These are phyloP conservation scores for Talaromyces sp. DNA, from an alignment of 2,329 filamentous ascomycete species.

Conservation along the genomic window DNA sequence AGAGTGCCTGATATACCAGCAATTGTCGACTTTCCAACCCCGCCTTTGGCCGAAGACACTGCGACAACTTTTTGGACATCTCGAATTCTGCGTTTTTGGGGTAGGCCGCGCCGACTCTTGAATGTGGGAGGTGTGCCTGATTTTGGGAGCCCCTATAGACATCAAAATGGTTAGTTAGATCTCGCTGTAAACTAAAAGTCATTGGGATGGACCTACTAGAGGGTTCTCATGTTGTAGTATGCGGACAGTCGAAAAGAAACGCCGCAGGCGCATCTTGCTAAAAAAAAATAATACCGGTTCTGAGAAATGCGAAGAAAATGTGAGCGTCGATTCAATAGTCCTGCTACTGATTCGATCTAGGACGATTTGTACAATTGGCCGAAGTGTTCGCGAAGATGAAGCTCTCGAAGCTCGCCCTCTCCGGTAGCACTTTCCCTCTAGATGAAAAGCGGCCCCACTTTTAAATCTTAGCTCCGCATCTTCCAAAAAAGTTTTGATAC, in stretches of 20 bases:
- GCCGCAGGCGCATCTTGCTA: conserved; percentile 35
- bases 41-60: conserved; percentile 95
- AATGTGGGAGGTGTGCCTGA: conserved; percentile 65
- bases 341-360: not conserved
- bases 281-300: not conserved
- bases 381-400: not conserved
- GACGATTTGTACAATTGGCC: not conserved
- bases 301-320: not conserved
- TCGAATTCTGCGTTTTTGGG: conserved; percentile 72
- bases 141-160: conserved; percentile 71
- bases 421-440: conserved; percentile 15
- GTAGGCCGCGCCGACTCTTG: conserved; percentile 73
- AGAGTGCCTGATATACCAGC: conserved; percentile 55
- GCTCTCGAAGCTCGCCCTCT: not conserved
- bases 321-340: not conserved
- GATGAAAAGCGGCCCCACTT: conserved; percentile 1
- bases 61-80: conserved; percentile 89
- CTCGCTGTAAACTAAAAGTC: not conserved
- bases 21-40: conserved; percentile 96
- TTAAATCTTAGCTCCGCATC: conserved; percentile 13
- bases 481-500: conserved; percentile 16
- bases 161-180: not conserved
- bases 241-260: conserved; percentile 55
- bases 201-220: conserved; percentile 53
- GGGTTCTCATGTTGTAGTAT: conserved; percentile 77